Percentiles rank a stretch among this genome's conserved stretches.
Evolutionary conservation across 305 asterid genomes (phyloP).

Genomic region (Solanum hybrid): DNA sequence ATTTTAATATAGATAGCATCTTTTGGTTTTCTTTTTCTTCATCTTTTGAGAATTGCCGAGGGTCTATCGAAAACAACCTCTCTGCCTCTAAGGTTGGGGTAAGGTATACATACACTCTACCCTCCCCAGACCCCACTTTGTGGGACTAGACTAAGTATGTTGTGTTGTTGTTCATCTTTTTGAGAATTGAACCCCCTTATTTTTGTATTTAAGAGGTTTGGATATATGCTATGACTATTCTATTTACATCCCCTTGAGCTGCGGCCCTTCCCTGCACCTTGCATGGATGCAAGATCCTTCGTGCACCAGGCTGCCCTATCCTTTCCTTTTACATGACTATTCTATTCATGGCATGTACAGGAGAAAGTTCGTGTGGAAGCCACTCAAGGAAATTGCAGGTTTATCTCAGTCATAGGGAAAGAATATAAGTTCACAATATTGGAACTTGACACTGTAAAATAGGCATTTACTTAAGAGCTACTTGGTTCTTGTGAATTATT

Average conservation of each 20-base stretch:
- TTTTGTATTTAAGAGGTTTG: not conserved
- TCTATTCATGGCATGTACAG: slow-evolving; percentile 19
- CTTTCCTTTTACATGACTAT: not conserved
- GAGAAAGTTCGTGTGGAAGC: slow-evolving; percentile 82
- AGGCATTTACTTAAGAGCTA: not conserved
- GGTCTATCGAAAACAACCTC: not conserved
- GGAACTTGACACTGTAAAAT: not conserved
- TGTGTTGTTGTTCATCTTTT: not conserved
- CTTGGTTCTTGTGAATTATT: not conserved
- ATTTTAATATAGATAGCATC: not conserved
- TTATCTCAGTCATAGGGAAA: slow-evolving; percentile 17
- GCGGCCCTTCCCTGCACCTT: not conserved
- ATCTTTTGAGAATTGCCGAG: not conserved
- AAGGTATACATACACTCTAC: not conserved
- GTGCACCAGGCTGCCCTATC: not conserved
- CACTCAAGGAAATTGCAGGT: slow-evolving; percentile 65
- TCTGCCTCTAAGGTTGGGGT: not conserved
- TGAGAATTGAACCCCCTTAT: not conserved
- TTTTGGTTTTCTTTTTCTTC: not conserved
- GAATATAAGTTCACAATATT: not conserved
- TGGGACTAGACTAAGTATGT: not conserved
- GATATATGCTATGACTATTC: not conserved
- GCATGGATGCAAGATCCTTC: not conserved
- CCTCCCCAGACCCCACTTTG: not conserved
- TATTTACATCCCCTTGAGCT: not conserved